Evolutionary conservation across 2,329 filamentous ascomycete species (phyloP), one percentile per base, ranked within the genome.

Genomic region (Dendrostoma leiphaemia): DNA sequence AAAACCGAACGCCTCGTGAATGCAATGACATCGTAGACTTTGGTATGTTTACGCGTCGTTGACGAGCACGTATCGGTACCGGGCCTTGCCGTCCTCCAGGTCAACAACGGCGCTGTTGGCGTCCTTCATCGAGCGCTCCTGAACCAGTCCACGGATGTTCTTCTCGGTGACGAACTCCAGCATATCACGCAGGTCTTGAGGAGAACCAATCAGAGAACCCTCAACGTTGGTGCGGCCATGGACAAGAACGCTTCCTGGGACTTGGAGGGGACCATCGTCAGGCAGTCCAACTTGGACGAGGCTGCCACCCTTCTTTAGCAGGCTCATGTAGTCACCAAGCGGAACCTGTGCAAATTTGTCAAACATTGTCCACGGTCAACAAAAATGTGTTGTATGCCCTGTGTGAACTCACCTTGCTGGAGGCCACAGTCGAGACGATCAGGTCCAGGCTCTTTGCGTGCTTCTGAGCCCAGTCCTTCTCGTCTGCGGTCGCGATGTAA

Each of bases 281-380:
- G 86, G 85, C 2, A 56, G 45, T 12, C 85, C 85, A 44, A 90
- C 77, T 69, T 88, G 84, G 53, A 88, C 77, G 64, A 88, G 83
- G 7, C 75, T 76, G 15, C 86, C 85, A 48, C 81, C 76, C 17
- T 76, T 71, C 59, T 79, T 77, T 13, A 89, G 71, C 8, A 89
- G 71, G 17, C 70, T 63, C 53, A 89, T 72, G 68, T 89, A 90
- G 41, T 78, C 68, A 43, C 69, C 67, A 24, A 89, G 64, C 0
- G 85, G 85, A 7, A 59, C 53, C 44, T 54, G 26, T 10, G 7
- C 4, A 15, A 15, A 24, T 17, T 9, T 26, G n/a, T 29, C n/a
- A 24, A 12, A 31, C 3, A n/a, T 15, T 15, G 28, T n/a, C 6
- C 4, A 8, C 3, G n/a, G n/a, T 10, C 12, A 40, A 10, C 26